These are phyloP conservation scores for Aspergillus sclerotioniger DNA, from an alignment of 495 filamentous ascomycete species.

Conservation along the genomic window DNA sequence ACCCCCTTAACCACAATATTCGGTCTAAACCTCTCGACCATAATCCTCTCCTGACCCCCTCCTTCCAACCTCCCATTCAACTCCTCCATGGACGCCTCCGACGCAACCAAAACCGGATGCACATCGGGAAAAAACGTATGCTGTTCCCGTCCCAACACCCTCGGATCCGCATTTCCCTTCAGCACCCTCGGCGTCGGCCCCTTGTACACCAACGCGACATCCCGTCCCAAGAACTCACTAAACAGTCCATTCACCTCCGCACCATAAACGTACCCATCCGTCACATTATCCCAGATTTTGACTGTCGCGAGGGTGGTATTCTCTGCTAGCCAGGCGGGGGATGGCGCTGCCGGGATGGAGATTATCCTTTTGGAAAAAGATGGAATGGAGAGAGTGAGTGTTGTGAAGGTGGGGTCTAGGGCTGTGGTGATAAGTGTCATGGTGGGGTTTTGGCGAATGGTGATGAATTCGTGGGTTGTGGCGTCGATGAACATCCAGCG, in stretches of 20 bases:
- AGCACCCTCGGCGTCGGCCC: constrained; percentile 42
- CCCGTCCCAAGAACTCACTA: constrained; percentile 31
- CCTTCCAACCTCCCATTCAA: constrained; percentile 30
- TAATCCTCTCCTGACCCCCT: constrained; percentile 31
- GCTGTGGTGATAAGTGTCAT: constrained; percentile 45
- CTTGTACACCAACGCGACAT: constrained; percentile 41
- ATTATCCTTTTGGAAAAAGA: constrained; percentile 15
- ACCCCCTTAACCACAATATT: constrained; percentile 75
- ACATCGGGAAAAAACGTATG: constrained; percentile 41
- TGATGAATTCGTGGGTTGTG: constrained; percentile 35
- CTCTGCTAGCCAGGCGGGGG: constrained; percentile 28
- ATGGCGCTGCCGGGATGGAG: constrained; percentile 33
- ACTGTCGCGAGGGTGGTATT: constrained; percentile 31
- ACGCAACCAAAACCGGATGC: constrained; percentile 49
- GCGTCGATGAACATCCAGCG: constrained; percentile 48
- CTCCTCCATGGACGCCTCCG: constrained; percentile 48
- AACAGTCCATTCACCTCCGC: constrained; percentile 33
- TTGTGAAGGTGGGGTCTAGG: constrained; percentile 25
- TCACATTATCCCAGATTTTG: constrained; percentile 41
- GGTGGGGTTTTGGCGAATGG: constrained; percentile 42
- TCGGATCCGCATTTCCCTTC: constrained; percentile 38
- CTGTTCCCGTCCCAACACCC: constrained; percentile 38
- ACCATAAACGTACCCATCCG: constrained; percentile 41
- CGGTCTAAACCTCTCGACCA: constrained; percentile 68
- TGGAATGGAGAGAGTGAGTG: constrained; percentile 26